Base-by-base conservation (phyloP, 1,284 basidiomycete genomes). In the Papiliotrema nemorosa region DNA sequence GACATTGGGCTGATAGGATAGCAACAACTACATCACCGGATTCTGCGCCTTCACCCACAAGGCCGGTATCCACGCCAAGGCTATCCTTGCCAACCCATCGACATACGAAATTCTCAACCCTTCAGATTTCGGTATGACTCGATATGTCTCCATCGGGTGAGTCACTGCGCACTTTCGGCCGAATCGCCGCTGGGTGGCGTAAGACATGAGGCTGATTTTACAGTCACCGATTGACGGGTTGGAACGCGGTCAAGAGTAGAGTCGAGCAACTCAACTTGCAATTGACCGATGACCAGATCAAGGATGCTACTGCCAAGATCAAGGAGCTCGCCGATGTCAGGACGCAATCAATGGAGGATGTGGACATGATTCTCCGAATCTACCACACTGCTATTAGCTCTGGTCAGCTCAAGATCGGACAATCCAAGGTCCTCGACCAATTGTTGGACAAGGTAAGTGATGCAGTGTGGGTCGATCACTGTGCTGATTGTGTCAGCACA, bases 31-130 rank as follows among this genome's bases (percentile, higher is more conserved):
- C 70, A 81, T 82, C 64, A 82, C 81, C 50, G 96, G 96, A 26
- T 98, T 97, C 79, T 98, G 96, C 73, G 96, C 96, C 18, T 99
- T 99, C 80, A 99, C 96, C 24, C 96, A 98, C 86, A 98, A 99
- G 85, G 96, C 96, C 27, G 96, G 96, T 76, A 99, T 99, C 64
- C 96, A 99, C 77, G 96, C 96, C 78, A 99, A 99, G 82, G 96
- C 96, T 37, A 99, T 99, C 76, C 84, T 99, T 51, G 97, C 97
- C 80, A 98, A 99, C 82, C 96, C 96, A 1, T 90, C 88, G 67
- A 99, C 96, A 10, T 99, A 98, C 67, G 78, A 79, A 71, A 78
- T 78, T 52, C 76, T 81, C 55, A 96, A 88, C 84, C 96, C 90
- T 44, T 90, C 94, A 75, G 94, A 98, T 79, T 98, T 98, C 71